A percentile compares a stretch with the other conserved stretches of the same genome.
Evolutionary conservation across 192 early-diverging fungal species (phyloP).

Genomic region (Gaertneriomyces semiglobifer): DNA sequence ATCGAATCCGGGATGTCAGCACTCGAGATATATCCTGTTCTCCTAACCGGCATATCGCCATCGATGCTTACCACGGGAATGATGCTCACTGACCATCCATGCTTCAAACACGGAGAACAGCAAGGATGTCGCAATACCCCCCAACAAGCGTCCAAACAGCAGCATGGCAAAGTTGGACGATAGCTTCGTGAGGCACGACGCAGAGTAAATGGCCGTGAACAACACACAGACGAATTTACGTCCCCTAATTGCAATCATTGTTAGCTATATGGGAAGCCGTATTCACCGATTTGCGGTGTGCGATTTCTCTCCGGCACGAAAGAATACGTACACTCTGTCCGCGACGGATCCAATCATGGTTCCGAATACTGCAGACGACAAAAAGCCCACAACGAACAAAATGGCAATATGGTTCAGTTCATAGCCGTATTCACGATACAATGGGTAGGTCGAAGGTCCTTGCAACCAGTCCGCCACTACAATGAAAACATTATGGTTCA

Average conservation of each 20-base stretch:
- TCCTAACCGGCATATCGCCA: neutral
- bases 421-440: constrained; percentile 62
- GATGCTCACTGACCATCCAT: constrained; percentile 49
- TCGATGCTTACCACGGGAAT: constrained; percentile 14
- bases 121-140: constrained; percentile 48
- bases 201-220: constrained; percentile 39
- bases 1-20: neutral
- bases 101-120: constrained; percentile 50
- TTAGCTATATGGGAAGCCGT: neutral
- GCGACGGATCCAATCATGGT: constrained; percentile 67
- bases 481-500: neutral
- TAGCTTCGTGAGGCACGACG: constrained; percentile 42
- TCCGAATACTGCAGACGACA: constrained; percentile 67
- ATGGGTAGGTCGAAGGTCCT: constrained; percentile 59
- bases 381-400: constrained; percentile 70
- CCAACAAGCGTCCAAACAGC: constrained; percentile 42
- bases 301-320: neutral
- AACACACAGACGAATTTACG: constrained; percentile 35
- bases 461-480: constrained; percentile 39
- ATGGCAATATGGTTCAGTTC: constrained; percentile 57
- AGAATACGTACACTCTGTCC: constrained; percentile 56
- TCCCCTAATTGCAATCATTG: constrained; percentile 26
- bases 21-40: neutral
- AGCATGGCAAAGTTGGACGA: constrained; percentile 32
- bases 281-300: neutral